Base-by-base conservation (phyloP, 331 rosid species). In the Pyrus hybrid region DNA sequence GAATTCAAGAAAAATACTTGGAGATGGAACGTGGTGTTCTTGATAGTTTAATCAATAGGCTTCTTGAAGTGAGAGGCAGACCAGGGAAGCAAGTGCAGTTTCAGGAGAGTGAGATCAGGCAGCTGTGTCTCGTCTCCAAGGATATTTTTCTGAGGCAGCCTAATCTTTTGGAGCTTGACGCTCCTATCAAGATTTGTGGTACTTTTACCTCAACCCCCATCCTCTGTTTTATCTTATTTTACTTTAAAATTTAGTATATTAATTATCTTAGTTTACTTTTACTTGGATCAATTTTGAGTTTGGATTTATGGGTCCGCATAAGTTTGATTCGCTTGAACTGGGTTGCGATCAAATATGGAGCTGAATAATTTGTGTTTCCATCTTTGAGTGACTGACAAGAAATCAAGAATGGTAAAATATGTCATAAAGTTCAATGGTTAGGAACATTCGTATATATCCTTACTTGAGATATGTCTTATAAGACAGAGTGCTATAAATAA, bases 161-260 rank as follows among this genome's bases (percentile, higher is more conserved):
- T 2, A 91, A 83, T 81, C 91, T 93, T 33, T 85, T 91, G 87
- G 93, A 91, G 81, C 90, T 93, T 47, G 94, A 90, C 43, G 96
- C 96, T 26, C 97, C 98, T 8, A 57, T 91, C 78, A 90, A 88
- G 83, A 93, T 93, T 47, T 93, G 98, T 82, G 98, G 98, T 93
- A 88, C 6, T 5, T 78, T 67, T 82, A 61, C 79, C 5, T 83
- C 30, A 63, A 79, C 30, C 73, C 67, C 20, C 28, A 23, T 74
- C 18, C 33, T 71, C 33, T 80, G 9, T 69, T 73, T 58, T 32
- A 41, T 67, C 10, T 45, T 72, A 7, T 75, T 10, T 68, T 41
- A 8, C 9, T 33, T 26, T 25, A 10, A 8, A 41, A 10, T 41
- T 41, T 41, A 41, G 3, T 3, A 11, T 41, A 10, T 41, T 41